Base-by-base conservation (phyloP, 306 rosid species). In the Cicer yamashitae region DNA sequence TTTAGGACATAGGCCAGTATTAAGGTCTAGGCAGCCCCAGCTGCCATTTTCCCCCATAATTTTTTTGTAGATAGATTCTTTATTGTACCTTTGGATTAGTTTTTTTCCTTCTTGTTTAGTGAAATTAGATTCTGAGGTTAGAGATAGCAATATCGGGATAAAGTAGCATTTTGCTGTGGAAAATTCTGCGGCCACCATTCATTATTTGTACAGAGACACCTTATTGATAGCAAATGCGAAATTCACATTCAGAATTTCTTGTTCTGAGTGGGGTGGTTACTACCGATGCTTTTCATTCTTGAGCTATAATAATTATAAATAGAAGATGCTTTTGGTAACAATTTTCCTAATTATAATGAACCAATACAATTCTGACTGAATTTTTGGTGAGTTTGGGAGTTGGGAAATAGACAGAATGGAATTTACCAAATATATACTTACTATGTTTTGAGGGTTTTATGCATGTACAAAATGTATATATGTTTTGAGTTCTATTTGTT, bases 181-280 rank as follows among this genome's bases (percentile, higher is more conserved):
- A 80, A 82, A 82, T 89, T 82, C 85, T 80, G 77, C 84, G 72
- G 78, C 83, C 68, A 71, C 57, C 61, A 93, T 86, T 87, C 84
- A 73, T 85, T 85, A 67, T 80, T 81, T 93, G 97, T 93, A 91
- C 84, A 93, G 88, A 78, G 81, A 67, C 69, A 81, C 60, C 58
- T 72, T 80, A 77, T 82, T 80, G 75, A 82, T 83, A 71, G 82
- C 84, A 77, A 71, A 74, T 65, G 78, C 44, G 71, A 80, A 37
- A 13, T 75, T 75, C 67, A 15, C 79, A 58, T 78, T 45, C 67
- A 67, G 50, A 59, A 34, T 59, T 74, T 77, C 39, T 62, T 25
- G 54, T 65, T 47, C 53, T 39, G 53, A 8, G 44, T 76, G 73
- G 56, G 67, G 50, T 41, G 58, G 34, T 76, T 58, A 22, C 43